Conservation (phyloP, 768 basidiomycete species). For the Trametes elegans region DNA sequence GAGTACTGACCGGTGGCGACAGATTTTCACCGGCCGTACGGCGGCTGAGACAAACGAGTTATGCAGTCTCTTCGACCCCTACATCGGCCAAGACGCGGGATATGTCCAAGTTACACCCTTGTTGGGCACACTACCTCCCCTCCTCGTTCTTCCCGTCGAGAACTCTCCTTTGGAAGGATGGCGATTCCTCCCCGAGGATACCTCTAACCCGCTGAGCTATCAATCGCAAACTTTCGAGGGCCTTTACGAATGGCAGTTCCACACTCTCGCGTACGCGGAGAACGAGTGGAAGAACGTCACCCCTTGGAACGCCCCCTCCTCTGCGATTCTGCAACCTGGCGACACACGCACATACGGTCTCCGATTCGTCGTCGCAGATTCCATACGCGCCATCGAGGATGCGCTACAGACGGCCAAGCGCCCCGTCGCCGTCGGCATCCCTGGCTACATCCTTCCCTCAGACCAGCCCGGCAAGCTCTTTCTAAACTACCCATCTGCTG, state of each 20-base stretch:
- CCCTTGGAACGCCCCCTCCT: conserved; percentile 55
- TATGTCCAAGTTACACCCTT: conserved; percentile 52
- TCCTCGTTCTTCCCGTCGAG: conserved; percentile 46
- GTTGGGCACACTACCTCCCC: conserved; percentile 50
- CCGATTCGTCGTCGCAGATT: conserved; percentile 47
- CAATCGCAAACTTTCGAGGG: conserved; percentile 62
- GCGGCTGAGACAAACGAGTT: conserved; percentile 49
- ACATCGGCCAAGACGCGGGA: conserved; percentile 56
- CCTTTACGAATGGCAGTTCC: conserved; percentile 59
- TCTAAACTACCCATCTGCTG: conserved; percentile 42
- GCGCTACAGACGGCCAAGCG: conserved; percentile 40
- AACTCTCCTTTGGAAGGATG: conserved; percentile 53
- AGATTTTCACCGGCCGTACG: conserved; percentile 57
- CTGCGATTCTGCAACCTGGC: conserved; percentile 43
- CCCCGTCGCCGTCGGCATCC: conserved; percentile 51
- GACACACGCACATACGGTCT: conserved; percentile 53
- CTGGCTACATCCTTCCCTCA: conserved; percentile 50
- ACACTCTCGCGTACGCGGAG: conserved; percentile 53
- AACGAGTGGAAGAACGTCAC: conserved; percentile 52
- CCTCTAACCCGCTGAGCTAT: conserved; percentile 44
- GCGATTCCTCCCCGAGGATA: conserved; percentile 53
- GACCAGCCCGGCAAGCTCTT: conserved; percentile 53
- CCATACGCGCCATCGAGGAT: conserved; percentile 48
- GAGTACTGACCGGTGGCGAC: neutral
- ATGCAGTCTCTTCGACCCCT: conserved; percentile 57